Percentiles rank a stretch among this genome's conserved stretches.
phyloP scores from a whole-genome alignment of 2,329 filamentous ascomycete species.

The Tolypocladium tropicale region DNA sequence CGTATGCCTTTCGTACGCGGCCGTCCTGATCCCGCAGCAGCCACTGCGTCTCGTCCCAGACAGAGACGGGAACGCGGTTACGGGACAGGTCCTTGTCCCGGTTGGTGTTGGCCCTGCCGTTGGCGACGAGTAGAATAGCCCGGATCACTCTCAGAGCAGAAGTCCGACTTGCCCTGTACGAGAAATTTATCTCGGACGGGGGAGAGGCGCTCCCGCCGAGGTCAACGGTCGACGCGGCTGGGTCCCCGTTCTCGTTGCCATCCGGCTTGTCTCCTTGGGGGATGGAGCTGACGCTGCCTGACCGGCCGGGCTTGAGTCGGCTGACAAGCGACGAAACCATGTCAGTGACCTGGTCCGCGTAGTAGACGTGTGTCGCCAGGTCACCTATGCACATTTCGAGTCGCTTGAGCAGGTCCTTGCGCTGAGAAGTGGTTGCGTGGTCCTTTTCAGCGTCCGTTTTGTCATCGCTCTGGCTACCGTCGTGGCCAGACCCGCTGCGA shows the following conservation, averaged over 20 bases:
- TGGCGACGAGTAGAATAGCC: constrained; percentile 72
- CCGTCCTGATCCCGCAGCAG: constrained; percentile 71
- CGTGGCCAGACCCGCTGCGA: constrained; percentile 25
- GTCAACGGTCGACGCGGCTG: constrained; percentile 25
- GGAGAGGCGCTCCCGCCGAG: constrained; percentile 32
- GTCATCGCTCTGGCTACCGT: constrained; percentile 21
- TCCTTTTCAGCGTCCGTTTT: constrained; percentile 21
- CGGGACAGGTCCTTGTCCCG: constrained; percentile 56
- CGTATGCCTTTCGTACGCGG: constrained; percentile 73
- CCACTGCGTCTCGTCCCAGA: constrained; percentile 97
- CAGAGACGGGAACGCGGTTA: constrained; percentile 65
- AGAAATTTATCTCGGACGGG: constrained; percentile 41
- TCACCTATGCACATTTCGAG: constrained; percentile 82
- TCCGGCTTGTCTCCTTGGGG: constrained; percentile 36
- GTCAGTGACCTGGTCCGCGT: constrained; percentile 89
- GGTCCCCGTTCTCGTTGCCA: constrained; percentile 18
- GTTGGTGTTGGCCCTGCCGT: constrained; percentile 49
- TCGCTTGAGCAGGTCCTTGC: constrained; percentile 55
- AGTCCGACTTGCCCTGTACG: constrained; percentile 43
- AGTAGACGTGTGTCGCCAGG: constrained; percentile 90
- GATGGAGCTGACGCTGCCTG: constrained; percentile 31
- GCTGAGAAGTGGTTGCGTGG: constrained; percentile 30
- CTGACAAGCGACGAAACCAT: constrained; percentile 77
- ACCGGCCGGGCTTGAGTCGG: constrained; percentile 59
- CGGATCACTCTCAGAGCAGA: constrained; percentile 71